Conservation (phyloP, 2,329 filamentous ascomycete species). For the Ophiostoma novo-ulmi region DNA sequence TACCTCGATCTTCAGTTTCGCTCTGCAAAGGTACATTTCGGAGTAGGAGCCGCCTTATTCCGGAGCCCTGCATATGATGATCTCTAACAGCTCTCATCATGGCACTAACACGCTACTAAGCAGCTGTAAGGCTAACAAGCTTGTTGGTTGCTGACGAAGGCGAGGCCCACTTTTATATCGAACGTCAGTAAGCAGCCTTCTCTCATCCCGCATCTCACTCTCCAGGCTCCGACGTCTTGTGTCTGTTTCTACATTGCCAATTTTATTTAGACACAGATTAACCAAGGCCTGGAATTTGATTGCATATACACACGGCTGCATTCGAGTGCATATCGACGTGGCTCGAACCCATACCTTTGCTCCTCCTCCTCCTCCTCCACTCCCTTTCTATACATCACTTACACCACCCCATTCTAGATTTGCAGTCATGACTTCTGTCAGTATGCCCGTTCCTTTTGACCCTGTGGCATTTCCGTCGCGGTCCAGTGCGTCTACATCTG, state of each 20-base stretch:
- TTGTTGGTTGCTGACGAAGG: not conserved
- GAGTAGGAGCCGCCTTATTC: constrained; percentile 8
- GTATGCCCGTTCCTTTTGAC: not conserved
- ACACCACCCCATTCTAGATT: not conserved
- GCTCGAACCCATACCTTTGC: not conserved
- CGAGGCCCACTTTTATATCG: not conserved
- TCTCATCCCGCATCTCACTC: not conserved
- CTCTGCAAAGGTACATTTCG: not conserved
- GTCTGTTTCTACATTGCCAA: not conserved
- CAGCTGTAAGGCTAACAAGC: not conserved
- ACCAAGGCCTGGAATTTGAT: not conserved
- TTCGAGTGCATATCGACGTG: not conserved
- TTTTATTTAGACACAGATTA: not conserved
- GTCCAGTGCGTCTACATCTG: not conserved
- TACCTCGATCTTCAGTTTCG: not conserved
- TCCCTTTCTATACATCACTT: not conserved
- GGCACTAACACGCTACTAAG: not conserved
- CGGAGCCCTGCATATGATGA: constrained; percentile 5
- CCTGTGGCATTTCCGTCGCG: not conserved
- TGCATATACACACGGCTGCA: not conserved
- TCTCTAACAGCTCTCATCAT: not conserved
- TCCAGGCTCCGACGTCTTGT: not conserved
- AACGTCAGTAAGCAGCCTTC: constrained; percentile 4
- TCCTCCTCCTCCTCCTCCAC: not conserved
- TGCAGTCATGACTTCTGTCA: not conserved